Evolutionary conservation across 768 basidiomycete species (phyloP), one percentile per base, ranked within the genome.

Genomic region (Pleurotus djamor): DNA sequence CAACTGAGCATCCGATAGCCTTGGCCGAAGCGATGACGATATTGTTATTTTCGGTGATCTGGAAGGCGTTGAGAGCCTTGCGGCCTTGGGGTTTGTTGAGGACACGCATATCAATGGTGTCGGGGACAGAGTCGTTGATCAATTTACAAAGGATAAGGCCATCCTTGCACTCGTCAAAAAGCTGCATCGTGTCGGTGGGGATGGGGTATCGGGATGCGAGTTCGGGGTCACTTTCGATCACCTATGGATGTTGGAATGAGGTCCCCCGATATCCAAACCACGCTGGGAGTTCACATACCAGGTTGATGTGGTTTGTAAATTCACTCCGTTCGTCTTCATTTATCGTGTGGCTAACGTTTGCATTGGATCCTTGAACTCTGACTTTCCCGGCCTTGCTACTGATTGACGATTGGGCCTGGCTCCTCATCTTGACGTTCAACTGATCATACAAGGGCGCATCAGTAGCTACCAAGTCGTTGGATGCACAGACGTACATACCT

Each of bases 31-130:
- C 91, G 74, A 99, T 97, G 69, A 98, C 96, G 69, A 99, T 97
- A 74, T 98, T 99, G 82, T 99, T 98, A 79, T 98, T 98, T 73
- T 99, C 97, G 0, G 97, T 98, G 67, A 98, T 98, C 68, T 99
- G 95, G 85, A 99, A 99, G 0, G 94, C 93, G 69, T 99, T 99
- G 49, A 99, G 82, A 0, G 91, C 85, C 75, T 94, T 96, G 41
- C 85, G 83, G 2, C 82, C 64, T 3, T 81, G 81, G 0, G 95
- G 85, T 72, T 91, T 96, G 81, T 99, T 98, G 65, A 99, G 81
- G 5, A 99, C 97, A 81, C 97, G 96, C 61, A 87, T 91, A 76
- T 98, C 96, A 76, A 99, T 99, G 5, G 97, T 99, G 74, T 98
- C 96, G 9, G 97, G 96, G 3, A 99, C 97, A 47, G 97, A 96